Base-by-base conservation (phyloP, 306 rosid genomes). In the Lotus japonicus region DNA sequence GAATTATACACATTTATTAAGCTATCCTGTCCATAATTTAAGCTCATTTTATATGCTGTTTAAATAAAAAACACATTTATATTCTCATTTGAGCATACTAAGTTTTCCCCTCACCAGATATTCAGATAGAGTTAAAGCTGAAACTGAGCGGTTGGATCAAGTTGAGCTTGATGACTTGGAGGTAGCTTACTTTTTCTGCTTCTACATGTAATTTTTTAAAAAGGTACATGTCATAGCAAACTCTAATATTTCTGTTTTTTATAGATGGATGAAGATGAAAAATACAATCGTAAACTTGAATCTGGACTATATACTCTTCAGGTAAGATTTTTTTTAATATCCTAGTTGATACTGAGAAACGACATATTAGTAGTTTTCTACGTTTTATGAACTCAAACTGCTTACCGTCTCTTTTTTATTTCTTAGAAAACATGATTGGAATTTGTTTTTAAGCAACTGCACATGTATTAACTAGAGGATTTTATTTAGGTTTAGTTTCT, bases 251-350 rank as follows among this genome's bases (percentile, higher is more conserved):
- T 55, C 28, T 76, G 26, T 76, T 43, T 58, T 49, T 66, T 76
- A 46, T 78, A 92, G 98, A 83, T 92, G 89, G 96, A 92, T 68
- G 98, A 90, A 46, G 98, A 92, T 58, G 96, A 92, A 66, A 92
- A 82, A 83, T 92, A 92, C 88, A 92, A 90, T 28, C 89, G 91
- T 35, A 92, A 83, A 71, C 84, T 92, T 66, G 98, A 92, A 75
- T 83, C 98, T 79, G 97, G 98, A 66, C 98, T 92, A 72, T 92
- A 89, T 74, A 92, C 97, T 33, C 94, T 92, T 73, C 98, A 92
- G 94, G 98, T 84, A 67, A 75, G 81, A 51, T 12, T 43, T 35
- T 35, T 53, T 60, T 68, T 59, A 77, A 48, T 63, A 6, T 17
- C 35, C 13, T 21, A 49, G 18, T 11, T 15, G 53, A 41, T 64